Evolutionary conservation across 2,329 filamentous ascomycete genomes (phyloP), one percentile per base, ranked within the genome.

Genomic region (Raffaelea arxii): DNA sequence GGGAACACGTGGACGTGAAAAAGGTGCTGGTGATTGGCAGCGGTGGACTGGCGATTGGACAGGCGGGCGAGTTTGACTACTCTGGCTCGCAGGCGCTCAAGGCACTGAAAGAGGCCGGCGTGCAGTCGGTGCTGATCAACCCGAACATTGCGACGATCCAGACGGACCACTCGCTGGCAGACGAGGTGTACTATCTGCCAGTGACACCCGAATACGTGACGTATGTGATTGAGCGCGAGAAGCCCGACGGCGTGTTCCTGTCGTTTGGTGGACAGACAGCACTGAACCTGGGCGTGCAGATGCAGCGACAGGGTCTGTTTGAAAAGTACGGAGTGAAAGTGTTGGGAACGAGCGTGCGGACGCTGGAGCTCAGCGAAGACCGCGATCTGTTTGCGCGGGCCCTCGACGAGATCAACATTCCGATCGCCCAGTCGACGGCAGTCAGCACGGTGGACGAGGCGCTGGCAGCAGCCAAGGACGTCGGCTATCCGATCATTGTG

Each of bases 121-220:
- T 97, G 57, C 94, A 95, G 71, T 96, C 92, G 4, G 84, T 98
- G 54, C 74, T 98, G 51, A 97, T 97, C 75, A 98, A 98, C 70
- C 92, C 92, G 48, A 98, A 98, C 63, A 97, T 98, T 62, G 92
- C 92, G 55, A 98, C 92, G 1, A 97, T 97, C 52, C 92, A 98
- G 65, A 98, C 92, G 4, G 97, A 91, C 44, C 95, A 96, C 70
- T 89, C 90, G 54, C 73, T 98, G 44, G 92, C 92, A n/a, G 92
- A 98, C 66, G 96, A 97, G 73, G 92, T 97, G 46, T 98, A 97
- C 71, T 98, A 97, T 75, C 74, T 97, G 38, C 92, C 92, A 47
- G 90, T 98, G 59, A 98, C 92, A 18, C 86, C 91, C 54, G 91
- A 97, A 76, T 98, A 97, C 69, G 90, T 96, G 62, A 85, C 85